Evolutionary conservation across 2,329 filamentous ascomycete genomes (phyloP).

Genomic region (Colletotrichum musae): DNA sequence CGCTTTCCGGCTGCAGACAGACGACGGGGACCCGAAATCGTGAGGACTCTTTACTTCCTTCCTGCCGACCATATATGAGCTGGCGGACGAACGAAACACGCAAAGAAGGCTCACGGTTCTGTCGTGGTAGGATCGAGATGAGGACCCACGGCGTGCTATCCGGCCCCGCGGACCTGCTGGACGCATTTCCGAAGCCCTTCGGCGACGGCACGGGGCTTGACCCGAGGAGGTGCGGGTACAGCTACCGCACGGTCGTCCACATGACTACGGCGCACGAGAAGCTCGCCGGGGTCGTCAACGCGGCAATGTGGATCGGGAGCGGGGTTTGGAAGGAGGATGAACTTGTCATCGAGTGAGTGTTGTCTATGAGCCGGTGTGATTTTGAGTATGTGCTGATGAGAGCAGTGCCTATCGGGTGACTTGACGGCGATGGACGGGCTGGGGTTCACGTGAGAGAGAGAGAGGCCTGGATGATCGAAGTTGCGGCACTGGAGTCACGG

Average conservation of each 20-base stretch:
- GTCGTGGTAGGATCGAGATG: constrained; percentile 1
- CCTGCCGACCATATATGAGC: too few relatives aligned
- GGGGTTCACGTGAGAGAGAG: too few relatives aligned
- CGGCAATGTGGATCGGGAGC: constrained; percentile 63
- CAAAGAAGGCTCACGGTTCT: not conserved
- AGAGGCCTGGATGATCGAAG: too few relatives aligned
- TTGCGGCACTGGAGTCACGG: too few relatives aligned
- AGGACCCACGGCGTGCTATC: constrained; percentile 60
- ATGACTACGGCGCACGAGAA: constrained; percentile 64
- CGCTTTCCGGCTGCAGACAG: constrained; percentile 63
- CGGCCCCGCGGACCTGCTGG: constrained; percentile 58
- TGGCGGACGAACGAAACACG: too few relatives aligned
- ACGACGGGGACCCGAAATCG: constrained; percentile 52
- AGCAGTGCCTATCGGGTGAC: not conserved
- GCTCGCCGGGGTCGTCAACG: constrained; percentile 63
- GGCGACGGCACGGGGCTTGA: constrained; percentile 52
- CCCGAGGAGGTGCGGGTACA: constrained; percentile 59
- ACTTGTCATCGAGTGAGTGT: constrained; percentile 33
- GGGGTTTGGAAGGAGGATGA: constrained; percentile 54
- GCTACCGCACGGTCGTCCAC: constrained; percentile 63
- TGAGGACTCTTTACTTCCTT: constrained; percentile 44
- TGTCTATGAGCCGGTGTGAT: not conserved
- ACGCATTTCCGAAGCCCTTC: constrained; percentile 50
- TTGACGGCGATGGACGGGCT: not conserved
- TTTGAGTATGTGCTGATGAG: not conserved